These are phyloP conservation scores for Sarcodon aspratus DNA, from an alignment of 768 basidiomycete genomes.

Conservation along the genomic window DNA sequence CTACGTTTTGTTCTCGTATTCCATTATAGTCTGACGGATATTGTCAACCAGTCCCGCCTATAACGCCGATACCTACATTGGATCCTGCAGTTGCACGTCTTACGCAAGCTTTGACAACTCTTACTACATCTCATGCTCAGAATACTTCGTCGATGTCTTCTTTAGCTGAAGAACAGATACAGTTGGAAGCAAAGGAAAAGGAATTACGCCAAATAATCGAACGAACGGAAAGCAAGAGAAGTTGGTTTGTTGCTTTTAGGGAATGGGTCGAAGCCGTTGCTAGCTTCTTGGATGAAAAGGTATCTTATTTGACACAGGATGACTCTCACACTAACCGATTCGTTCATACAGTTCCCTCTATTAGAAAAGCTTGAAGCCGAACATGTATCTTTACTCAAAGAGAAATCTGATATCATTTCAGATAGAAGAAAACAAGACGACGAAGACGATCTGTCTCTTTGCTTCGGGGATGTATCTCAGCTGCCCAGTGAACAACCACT, in stretches of 20 bases:
- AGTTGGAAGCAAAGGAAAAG: constrained; percentile 55
- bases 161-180: constrained; percentile 45
- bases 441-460: constrained; percentile 64
- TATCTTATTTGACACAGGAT: constrained; percentile 13
- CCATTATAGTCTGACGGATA: constrained; percentile 7
- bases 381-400: constrained; percentile 58
- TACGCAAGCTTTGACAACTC: constrained; percentile 41
- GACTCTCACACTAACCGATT: neutral
- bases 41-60: constrained; percentile 45
- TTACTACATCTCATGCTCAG: constrained; percentile 58
- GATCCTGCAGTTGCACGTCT: constrained; percentile 49
- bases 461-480: constrained; percentile 43
- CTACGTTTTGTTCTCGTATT: neutral
- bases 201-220: constrained; percentile 70
- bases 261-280: constrained; percentile 80
- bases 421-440: constrained; percentile 67
- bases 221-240: constrained; percentile 64
- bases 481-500: constrained; percentile 10
- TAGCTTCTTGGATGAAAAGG: constrained; percentile 85
- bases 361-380: constrained; percentile 75
- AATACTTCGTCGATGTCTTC: constrained; percentile 45
- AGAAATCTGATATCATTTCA: constrained; percentile 58
- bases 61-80: constrained; percentile 53
- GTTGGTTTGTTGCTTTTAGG: constrained; percentile 70
- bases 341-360: constrained; percentile 48